These are phyloP conservation scores for Syzygium grande DNA, from an alignment of 345 rosid genomes.

Conservation along the genomic window DNA sequence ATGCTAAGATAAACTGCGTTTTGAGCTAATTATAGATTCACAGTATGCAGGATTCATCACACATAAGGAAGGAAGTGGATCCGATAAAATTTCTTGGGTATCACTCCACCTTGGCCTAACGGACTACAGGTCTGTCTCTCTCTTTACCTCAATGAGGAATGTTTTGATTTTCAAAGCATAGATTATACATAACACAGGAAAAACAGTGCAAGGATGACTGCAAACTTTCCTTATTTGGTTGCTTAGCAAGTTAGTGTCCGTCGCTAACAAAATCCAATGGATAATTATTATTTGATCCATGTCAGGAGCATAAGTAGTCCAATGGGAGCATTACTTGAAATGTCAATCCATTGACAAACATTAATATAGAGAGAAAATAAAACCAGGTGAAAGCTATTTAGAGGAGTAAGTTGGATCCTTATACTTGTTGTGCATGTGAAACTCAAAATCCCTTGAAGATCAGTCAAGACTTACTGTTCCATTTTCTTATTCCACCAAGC, in stretches of 20 bases:
- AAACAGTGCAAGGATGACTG: background rate
- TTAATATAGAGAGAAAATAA: background rate
- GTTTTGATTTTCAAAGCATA: background rate
- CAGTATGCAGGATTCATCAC: constrained; percentile 69
- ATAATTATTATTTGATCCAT: background rate
- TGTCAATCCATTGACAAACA: background rate
- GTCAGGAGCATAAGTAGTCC: background rate
- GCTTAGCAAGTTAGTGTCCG: background rate
- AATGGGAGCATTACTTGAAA: background rate
- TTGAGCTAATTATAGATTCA: constrained; percentile 3
- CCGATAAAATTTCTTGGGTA: constrained; percentile 22
- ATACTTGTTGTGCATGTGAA: background rate
- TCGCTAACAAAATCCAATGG: background rate
- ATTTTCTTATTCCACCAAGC: background rate
- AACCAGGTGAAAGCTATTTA: background rate
- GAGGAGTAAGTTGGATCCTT: background rate
- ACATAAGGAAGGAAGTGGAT: constrained; percentile 23
- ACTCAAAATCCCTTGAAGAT: background rate
- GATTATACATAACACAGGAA: background rate
- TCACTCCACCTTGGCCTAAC: constrained; percentile 81
- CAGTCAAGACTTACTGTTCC: background rate
- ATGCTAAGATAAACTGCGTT: background rate
- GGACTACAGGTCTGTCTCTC: constrained; percentile 57
- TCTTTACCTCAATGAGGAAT: background rate
- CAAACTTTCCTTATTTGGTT: background rate